Evolutionary conservation across 306 rosid species (phyloP).

Genomic region (Rosa chinensis): DNA sequence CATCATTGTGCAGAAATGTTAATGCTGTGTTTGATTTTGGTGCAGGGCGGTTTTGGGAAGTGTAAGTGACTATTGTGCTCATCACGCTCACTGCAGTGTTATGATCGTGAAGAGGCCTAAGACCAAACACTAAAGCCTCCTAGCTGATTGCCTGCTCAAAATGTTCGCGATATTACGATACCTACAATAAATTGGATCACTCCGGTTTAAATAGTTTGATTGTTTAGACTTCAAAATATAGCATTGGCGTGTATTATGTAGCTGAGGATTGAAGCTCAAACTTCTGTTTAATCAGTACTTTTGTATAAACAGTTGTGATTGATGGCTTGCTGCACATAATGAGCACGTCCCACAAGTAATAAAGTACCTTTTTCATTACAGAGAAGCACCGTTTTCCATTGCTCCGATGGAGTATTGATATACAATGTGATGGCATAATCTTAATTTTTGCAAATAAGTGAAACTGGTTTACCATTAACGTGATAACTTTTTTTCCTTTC

Average conservation of each 20-base stretch:
- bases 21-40: slow-evolving; percentile 2
- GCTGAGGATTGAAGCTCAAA: background rate
- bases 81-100: slow-evolving; percentile 24
- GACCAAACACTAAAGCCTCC: slow-evolving; percentile 8
- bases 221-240: background rate
- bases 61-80: slow-evolving; percentile 24
- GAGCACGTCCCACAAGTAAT: background rate
- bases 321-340: slow-evolving; percentile 6
- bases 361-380: background rate
- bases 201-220: background rate
- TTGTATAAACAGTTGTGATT: background rate
- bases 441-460: too few species aligned
- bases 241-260: background rate
- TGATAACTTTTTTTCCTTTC: background rate
- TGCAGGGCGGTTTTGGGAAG: slow-evolving; percentile 31
- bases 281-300: background rate
- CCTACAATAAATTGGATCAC: slow-evolving; percentile 9
- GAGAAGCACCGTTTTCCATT: background rate
- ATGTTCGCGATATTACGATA: background rate
- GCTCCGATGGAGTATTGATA: too few species aligned
- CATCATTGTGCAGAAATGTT: background rate
- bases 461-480: too few species aligned
- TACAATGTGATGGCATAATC: too few species aligned
- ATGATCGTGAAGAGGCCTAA: slow-evolving; percentile 29
- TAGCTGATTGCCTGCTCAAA: background rate